Evolutionary conservation across 768 basidiomycete genomes (phyloP).

Genomic region (Auriscalpium orientale): DNA sequence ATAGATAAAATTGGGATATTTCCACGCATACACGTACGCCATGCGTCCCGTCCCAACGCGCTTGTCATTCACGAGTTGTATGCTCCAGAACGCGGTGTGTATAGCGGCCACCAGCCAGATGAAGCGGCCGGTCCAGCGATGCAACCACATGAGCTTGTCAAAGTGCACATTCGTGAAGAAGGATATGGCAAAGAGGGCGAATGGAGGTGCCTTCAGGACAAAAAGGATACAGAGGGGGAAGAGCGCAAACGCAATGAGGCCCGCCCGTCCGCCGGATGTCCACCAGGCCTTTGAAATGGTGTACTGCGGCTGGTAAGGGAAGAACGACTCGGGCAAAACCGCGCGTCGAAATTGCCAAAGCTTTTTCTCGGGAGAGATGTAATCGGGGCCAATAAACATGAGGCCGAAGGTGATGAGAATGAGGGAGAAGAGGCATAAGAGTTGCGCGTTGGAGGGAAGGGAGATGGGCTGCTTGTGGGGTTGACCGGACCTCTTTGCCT

Average conservation of each 20-base stretch:
- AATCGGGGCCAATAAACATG: constrained; percentile 59
- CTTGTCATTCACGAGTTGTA: constrained; percentile 51
- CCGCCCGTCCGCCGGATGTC: constrained; percentile 60
- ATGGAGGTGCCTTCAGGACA: constrained; percentile 64
- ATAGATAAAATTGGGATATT: constrained; percentile 53
- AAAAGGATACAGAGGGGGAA: constrained; percentile 64
- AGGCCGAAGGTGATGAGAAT: constrained; percentile 36
- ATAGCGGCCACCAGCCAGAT: constrained; percentile 55
- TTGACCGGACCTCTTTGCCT: constrained; percentile 25
- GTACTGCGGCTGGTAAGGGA: constrained; percentile 39
- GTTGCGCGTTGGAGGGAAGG: constrained; percentile 57
- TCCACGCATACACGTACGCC: constrained; percentile 46
- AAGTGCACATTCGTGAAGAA: constrained; percentile 59
- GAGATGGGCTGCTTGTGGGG: constrained; percentile 35
- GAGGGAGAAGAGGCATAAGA: constrained; percentile 43
- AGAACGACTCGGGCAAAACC: constrained; percentile 27
- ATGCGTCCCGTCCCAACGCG: constrained; percentile 32
- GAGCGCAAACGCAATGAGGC: constrained; percentile 65
- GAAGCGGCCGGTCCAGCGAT: constrained; percentile 64
- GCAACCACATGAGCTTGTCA: constrained; percentile 67
- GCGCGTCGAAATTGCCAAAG: constrained; percentile 33
- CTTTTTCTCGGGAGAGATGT: constrained; percentile 44
- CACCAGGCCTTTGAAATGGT: constrained; percentile 65
- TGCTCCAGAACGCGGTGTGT: constrained; percentile 64
- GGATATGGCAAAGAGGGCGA: constrained; percentile 61